phyloP scores from a whole-genome alignment of 2,329 filamentous ascomycete species.

The Fusarium falciforme region DNA sequence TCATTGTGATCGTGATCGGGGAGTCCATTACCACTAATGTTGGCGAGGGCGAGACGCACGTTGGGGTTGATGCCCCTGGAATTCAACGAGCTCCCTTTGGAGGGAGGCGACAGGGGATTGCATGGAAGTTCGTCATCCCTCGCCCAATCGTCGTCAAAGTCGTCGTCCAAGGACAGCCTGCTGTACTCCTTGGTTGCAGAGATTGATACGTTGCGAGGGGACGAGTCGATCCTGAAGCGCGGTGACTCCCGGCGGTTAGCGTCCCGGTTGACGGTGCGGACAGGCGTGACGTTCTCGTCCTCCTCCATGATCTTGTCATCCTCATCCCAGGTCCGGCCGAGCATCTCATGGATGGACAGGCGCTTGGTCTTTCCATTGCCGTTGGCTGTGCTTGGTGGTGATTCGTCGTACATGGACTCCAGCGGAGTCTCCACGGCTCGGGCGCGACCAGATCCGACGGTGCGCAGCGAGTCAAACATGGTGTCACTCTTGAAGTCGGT shows the following conservation, averaged over 20 bases:
- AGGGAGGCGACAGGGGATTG: conserved; percentile 69
- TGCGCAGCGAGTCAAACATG: conserved; percentile 80
- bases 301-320: conserved; percentile 71
- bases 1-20: conserved; percentile 47
- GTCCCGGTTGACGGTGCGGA: conserved; percentile 49
- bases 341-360: conserved; percentile 69
- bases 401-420: conserved; percentile 86
- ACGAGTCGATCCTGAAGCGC: conserved; percentile 47
- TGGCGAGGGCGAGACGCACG: conserved; percentile 65
- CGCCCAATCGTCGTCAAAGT: conserved; percentile 73
- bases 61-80: conserved; percentile 64
- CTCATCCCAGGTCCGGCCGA: conserved; percentile 66
- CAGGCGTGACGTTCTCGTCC: conserved; percentile 68
- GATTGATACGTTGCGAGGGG: conserved; percentile 48
- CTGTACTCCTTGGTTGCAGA: conserved; percentile 55
- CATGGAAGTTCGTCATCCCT: conserved; percentile 63
- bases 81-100: conserved; percentile 62
- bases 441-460: conserved; percentile 73
- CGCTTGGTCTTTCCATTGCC: conserved; percentile 65
- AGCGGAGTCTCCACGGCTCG: conserved; percentile 77
- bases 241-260: conserved; percentile 24
- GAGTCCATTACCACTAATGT: conserved; percentile 61
- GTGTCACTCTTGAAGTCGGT: conserved; percentile 84
- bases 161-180: conserved; percentile 69
- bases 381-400: conserved; percentile 70